Percentiles rank a stretch among this genome's conserved stretches.
phyloP scores from a whole-genome alignment of 1,284 basidiomycete genomes.

The Acaromyces ingoldii region DNA sequence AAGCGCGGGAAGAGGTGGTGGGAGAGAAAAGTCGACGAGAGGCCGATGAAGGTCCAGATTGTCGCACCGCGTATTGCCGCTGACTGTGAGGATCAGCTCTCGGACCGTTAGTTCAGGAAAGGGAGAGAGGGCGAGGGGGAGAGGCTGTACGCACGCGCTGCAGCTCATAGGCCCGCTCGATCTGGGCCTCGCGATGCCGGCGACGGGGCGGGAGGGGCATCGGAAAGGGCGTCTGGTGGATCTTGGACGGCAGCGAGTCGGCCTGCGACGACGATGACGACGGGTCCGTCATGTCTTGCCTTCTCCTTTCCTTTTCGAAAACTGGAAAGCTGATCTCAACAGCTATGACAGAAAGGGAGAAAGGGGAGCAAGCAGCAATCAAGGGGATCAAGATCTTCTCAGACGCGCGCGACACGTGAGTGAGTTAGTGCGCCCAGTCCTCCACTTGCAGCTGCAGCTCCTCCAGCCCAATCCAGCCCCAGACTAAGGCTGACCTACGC shows the following conservation, averaged over 20 bases:
- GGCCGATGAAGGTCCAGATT: constrained; percentile 28
- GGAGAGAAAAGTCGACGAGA: constrained; percentile 26
- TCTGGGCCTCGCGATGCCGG: constrained; percentile 34
- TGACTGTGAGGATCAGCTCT: constrained; percentile 16
- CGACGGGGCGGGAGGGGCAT: constrained; percentile 13
- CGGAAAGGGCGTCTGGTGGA: constrained; percentile 1
- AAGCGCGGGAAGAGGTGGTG: constrained; percentile 42
- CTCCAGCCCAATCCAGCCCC: too few species aligned
- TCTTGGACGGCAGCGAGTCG: background rate
- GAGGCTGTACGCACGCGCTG: constrained; percentile 25
- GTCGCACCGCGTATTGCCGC: constrained; percentile 35
- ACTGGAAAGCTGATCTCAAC: too few species aligned
- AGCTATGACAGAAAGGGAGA: too few species aligned
- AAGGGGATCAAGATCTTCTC: too few species aligned
- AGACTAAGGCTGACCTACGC: background rate
- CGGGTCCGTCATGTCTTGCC: too few species aligned
- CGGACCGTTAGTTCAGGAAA: background rate
- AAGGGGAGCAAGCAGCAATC: too few species aligned
- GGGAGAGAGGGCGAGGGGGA: background rate
- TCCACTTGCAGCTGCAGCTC: too few species aligned
- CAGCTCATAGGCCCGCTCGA: constrained; percentile 36
- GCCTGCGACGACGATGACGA: too few species aligned
- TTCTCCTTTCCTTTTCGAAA: too few species aligned
- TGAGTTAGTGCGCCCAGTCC: too few species aligned
- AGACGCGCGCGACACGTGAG: too few species aligned